Evolutionary conservation across 768 basidiomycete genomes (phyloP).

Genomic region (Tricholoma matsutake): DNA sequence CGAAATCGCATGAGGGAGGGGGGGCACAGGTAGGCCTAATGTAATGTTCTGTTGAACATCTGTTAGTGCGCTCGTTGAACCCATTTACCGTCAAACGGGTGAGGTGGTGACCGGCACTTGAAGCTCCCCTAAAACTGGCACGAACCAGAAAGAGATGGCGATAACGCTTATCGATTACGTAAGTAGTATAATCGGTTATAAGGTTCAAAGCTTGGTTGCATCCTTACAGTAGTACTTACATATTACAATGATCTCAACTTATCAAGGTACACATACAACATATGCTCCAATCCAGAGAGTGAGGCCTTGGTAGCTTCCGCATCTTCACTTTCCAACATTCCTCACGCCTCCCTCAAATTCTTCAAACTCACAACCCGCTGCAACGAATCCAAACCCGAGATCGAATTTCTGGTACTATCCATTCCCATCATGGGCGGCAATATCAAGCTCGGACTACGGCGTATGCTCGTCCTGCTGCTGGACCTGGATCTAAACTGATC

Average conservation of each 20-base stretch:
- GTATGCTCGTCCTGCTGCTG: conserved; percentile 36
- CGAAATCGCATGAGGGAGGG: conserved; percentile 84
- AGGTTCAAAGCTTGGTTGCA: too few species aligned
- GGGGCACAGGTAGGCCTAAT: conserved; percentile 56
- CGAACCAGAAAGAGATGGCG: too few species aligned
- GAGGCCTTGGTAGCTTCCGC: too few species aligned
- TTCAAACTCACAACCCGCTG: conserved; percentile 5
- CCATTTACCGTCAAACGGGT: conserved; percentile 6
- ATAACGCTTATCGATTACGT: too few species aligned
- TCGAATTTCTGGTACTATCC: conserved; percentile 21
- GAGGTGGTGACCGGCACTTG: background rate
- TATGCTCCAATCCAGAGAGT: too few species aligned
- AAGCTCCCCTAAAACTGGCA: background rate
- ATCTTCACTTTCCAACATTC: conserved; percentile 1
- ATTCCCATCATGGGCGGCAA: conserved; percentile 25
- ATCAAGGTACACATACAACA: too few species aligned
- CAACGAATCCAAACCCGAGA: conserved; percentile 18
- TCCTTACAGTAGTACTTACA: too few species aligned
- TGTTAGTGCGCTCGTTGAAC: conserved; percentile 6
- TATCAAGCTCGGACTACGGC: conserved; percentile 32
- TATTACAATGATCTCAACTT: background rate
- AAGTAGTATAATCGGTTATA: too few species aligned
- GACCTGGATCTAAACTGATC: conserved; percentile 41
- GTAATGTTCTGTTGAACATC: conserved; percentile 22
- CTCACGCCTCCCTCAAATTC: background rate